A percentile compares a stretch with the other conserved stretches of the same genome.
phyloP scores from a whole-genome alignment of 164 flowering plant genomes.

The Platanus orientalis region DNA sequence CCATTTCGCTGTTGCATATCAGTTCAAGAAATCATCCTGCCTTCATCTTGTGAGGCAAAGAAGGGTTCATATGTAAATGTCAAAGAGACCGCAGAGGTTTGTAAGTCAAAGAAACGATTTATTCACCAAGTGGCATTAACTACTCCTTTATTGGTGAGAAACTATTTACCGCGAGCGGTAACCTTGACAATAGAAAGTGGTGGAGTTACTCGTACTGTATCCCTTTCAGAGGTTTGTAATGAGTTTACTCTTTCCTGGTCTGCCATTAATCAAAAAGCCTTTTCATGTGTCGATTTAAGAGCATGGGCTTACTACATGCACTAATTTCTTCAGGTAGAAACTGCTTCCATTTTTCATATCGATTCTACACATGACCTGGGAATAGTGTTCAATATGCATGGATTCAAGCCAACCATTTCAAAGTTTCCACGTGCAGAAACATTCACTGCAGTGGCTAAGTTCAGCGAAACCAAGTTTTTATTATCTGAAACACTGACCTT shows the following conservation, averaged over 20 bases:
- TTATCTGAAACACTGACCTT: constrained; percentile 54
- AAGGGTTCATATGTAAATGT: constrained; percentile 19
- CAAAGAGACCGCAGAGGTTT: constrained; percentile 19
- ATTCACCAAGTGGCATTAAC: constrained; percentile 60
- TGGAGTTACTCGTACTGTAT: constrained; percentile 42
- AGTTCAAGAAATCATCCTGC: constrained; percentile 49
- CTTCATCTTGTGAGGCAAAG: constrained; percentile 26
- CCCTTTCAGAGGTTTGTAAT: constrained; percentile 66
- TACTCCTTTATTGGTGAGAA: constrained; percentile 69
- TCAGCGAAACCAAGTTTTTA: constrained; percentile 60
- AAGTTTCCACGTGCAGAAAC: constrained; percentile 76
- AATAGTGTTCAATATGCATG: constrained; percentile 47
- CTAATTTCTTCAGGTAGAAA: constrained; percentile 50
- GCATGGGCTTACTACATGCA: neutral
- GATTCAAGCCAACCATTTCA: constrained; percentile 44
- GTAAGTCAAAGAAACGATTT: constrained; percentile 34
- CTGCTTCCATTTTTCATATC: constrained; percentile 55
- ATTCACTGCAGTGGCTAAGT: constrained; percentile 62
- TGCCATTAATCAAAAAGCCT: neutral
- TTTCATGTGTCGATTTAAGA: constrained; percentile 1
- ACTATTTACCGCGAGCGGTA: constrained; percentile 57
- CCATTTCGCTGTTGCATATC: constrained; percentile 92
- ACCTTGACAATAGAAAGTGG: constrained; percentile 63
- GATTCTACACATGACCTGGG: constrained; percentile 85
- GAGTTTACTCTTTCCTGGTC: neutral